These are phyloP conservation scores for Metschnikowia bowlesiae DNA, from an alignment of 805 yeast genomes.

Conservation along the genomic window DNA sequence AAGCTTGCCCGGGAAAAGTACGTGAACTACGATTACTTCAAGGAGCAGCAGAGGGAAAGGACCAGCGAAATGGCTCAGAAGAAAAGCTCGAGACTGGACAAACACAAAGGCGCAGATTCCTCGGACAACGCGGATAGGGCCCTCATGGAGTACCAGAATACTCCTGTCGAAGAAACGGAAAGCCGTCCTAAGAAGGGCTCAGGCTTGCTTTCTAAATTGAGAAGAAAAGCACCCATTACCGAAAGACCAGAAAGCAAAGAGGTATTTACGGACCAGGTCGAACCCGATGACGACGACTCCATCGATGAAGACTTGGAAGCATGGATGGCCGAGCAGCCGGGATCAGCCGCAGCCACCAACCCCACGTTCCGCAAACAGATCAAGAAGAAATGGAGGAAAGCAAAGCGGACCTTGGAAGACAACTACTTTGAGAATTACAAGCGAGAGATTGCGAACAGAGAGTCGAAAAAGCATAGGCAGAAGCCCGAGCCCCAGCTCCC, in stretches of 20 bases:
- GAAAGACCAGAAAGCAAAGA: not conserved
- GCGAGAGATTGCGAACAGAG: slow-evolving; percentile 1
- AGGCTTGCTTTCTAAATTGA: not conserved
- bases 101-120: not conserved
- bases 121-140: not conserved
- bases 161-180: not conserved
- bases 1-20: slow-evolving; percentile 30
- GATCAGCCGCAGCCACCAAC: not conserved
- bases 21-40: slow-evolving; percentile 34
- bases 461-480: not conserved
- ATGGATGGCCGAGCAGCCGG: not conserved
- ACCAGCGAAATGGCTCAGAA: slow-evolving; percentile 5
- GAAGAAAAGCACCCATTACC: not conserved
- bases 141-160: not conserved
- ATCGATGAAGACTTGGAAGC: slow-evolving; percentile 4
- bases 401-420: slow-evolving; percentile 3
- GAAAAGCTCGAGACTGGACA: slow-evolving; percentile 4
- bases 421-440: slow-evolving; percentile 8
- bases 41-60: slow-evolving; percentile 13
- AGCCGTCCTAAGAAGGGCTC: not conserved
- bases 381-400: not conserved
- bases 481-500: not conserved
- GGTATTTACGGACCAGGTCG: not conserved
- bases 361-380: slow-evolving; percentile 2
- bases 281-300: not conserved